Base-by-base conservation (phyloP, 1,139 yeast species). In the Protomyces macrosporus region DNA sequence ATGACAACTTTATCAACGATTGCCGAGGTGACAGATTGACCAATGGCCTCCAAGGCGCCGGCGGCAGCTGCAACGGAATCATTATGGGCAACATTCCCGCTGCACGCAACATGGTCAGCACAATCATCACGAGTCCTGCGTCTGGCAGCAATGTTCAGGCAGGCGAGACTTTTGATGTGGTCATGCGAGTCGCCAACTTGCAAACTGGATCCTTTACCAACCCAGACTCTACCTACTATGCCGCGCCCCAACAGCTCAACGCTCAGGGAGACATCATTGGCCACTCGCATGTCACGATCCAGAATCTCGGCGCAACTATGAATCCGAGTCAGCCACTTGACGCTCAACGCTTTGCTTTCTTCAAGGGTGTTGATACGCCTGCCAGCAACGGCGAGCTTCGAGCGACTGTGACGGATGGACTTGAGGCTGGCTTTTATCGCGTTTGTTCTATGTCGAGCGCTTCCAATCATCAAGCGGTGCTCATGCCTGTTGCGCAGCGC, bases 241-340 rank as follows among this genome's bases (percentile, higher is more conserved):
- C 56, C 10, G 45, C 45, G 16, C 56, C 56, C 12, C 56, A 53
- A 37, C 53, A 50, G 53, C 16, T 50, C 30, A 42, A 42, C 23
- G 48, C 48, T 14, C 48, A 42, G 16, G 48, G 48, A 23, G 48
- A 42, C 7, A 16, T 42, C 32, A 42, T 45, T 60, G 68, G 56
- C 61, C 69, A 53, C 34, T 34, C 55, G 32, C 55, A 53, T 32
- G 55, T 53, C 55, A 53, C 55, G 16, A 35, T 53, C 14, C 55
- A 53, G 30, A 23, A 53, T 37, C 33, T 53, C 10, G 42, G 55
- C 12, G 42, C 16, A 3, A 36, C 30, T 7, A n/a, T 37, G 30
- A 53, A 35, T 14, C 55, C 55, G 7, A 10, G n/a, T 12, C 45
- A 14, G 34, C 55, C 55, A 6, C 45, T 53, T n/a, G 55, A 53